Evolutionary conservation across 306 rosid species (phyloP).

Genomic region (Trifolium pratense): DNA sequence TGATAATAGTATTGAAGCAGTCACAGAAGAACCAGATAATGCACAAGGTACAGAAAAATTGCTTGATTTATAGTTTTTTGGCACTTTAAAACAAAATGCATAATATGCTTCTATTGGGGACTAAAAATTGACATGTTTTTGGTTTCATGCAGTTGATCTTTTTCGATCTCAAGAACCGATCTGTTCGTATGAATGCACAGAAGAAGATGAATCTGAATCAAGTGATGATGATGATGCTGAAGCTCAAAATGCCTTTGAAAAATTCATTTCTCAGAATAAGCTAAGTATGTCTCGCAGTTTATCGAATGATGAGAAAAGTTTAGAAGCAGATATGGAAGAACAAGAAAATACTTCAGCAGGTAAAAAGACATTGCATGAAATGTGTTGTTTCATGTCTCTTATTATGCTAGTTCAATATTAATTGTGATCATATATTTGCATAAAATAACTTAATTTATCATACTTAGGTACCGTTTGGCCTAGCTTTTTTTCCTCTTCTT

Average conservation of each 20-base stretch:
- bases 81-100: conserved; percentile 11
- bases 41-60: conserved; percentile 54
- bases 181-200: conserved; percentile 35
- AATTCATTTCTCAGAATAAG: conserved; percentile 51
- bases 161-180: conserved; percentile 39
- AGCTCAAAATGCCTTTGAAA: conserved; percentile 44
- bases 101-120: conserved; percentile 13
- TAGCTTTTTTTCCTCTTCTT: too few relatives aligned
- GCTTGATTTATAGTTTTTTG: conserved; percentile 28
- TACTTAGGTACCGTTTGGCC: too few relatives aligned
- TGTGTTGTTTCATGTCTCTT: too few relatives aligned
- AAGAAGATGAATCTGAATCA: conserved; percentile 50
- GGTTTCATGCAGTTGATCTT: conserved; percentile 44
- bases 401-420: conserved; percentile 19
- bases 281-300: conserved; percentile 40
- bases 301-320: conserved; percentile 37
- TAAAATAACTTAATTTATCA: conserved; percentile 1
- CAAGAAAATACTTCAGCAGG: conserved; percentile 46
- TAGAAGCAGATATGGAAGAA: conserved; percentile 44
- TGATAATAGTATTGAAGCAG: conserved; percentile 37
- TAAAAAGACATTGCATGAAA: conserved; percentile 35
- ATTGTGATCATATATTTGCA: conserved; percentile 27
- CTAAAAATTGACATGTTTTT: conserved; percentile 3
- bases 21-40: conserved; percentile 40
- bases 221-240: conserved; percentile 48